Base-by-base conservation (phyloP, 2,329 filamentous ascomycete species). In the Ophiostoma ulmi region DNA sequence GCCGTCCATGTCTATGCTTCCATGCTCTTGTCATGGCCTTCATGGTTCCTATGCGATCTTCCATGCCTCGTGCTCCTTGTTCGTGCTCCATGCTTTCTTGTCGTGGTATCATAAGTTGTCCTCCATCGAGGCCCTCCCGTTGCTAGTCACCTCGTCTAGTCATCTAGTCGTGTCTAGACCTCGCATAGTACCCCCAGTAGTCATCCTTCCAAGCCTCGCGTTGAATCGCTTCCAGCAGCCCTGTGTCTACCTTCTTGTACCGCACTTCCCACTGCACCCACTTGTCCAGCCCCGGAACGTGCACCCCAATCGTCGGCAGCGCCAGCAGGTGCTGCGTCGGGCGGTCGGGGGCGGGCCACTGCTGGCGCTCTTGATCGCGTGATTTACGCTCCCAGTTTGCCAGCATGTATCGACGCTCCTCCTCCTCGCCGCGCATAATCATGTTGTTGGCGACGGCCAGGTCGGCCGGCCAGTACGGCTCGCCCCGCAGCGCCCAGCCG, bases 251-350 rank as follows among this genome's bases (percentile, higher is more conserved):
- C 72, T 82, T 83, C 71, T 81, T 83, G 73, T 86, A 88, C 69
- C 84, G 78, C 2, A 83, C 77, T 72, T 86, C 81, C 70, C 81
- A 87, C 68, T 79, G 75, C 8, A 87, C 75, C 83, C 83, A 85
- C 38, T 82, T 74, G 63, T 83, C 80, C 31, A 86, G 72, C 0
- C 81, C 80, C 0, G 84, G 84, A 8, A 86, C 72, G 1, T 80
- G 77, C 5, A 87, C 76, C 0, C 81, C 83, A 63, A 88, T 76
- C 31, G 84, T 85, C 3, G 86, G 86, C 72, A 88, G 78, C 35
- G 84, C 85, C 14, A 88, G 73, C 70, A 88, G 75, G 58, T 80
- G 81, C 75, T 80, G 74, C 26, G 77, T 77, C 14, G 71, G 71
- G 7, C 36, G 48, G 5, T 17, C 5, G 3, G 44, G 67, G 2